Evolutionary conservation across 306 rosid genomes (phyloP).

Genomic region (Vigna hirtella): DNA sequence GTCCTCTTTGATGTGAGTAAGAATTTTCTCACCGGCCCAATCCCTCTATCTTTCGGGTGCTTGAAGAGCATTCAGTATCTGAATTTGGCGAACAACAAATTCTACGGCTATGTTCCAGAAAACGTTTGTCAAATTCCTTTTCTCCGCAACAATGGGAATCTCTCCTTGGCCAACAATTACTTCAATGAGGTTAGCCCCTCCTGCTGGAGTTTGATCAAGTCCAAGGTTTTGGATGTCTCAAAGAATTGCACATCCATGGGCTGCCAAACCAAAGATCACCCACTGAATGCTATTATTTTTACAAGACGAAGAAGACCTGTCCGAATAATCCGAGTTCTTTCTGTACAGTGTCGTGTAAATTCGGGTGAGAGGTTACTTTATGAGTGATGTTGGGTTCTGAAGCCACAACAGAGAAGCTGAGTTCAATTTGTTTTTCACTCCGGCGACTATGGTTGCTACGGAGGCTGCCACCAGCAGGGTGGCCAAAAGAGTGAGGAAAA

Average conservation of each 20-base stretch:
- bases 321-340: constrained; percentile 33
- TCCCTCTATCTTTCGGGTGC: constrained; percentile 75
- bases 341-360: constrained; percentile 55
- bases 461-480: constrained; percentile 54
- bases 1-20: constrained; percentile 65
- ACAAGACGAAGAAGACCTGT: constrained; percentile 37
- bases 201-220: constrained; percentile 59
- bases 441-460: constrained; percentile 53
- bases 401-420: too few species aligned
- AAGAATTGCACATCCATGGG: constrained; percentile 61
- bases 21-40: constrained; percentile 65
- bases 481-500: constrained; percentile 51
- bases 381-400: too few species aligned
- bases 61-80: constrained; percentile 51
- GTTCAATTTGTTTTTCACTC: constrained; percentile 21
- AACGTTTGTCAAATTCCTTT: constrained; percentile 56
- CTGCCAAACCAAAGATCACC: constrained; percentile 53
- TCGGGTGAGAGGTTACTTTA: neutral
- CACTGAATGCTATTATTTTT: constrained; percentile 48
- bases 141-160: constrained; percentile 32
- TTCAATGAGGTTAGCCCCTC: constrained; percentile 64
- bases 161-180: constrained; percentile 58
- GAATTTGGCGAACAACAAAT: constrained; percentile 51
- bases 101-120: constrained; percentile 72
- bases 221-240: constrained; percentile 50